A percentile compares a stretch with the other conserved stretches of the same genome.
Conservation (phyloP, 2,329 filamentous ascomycete species). For the Alternaria arborescens region DNA sequence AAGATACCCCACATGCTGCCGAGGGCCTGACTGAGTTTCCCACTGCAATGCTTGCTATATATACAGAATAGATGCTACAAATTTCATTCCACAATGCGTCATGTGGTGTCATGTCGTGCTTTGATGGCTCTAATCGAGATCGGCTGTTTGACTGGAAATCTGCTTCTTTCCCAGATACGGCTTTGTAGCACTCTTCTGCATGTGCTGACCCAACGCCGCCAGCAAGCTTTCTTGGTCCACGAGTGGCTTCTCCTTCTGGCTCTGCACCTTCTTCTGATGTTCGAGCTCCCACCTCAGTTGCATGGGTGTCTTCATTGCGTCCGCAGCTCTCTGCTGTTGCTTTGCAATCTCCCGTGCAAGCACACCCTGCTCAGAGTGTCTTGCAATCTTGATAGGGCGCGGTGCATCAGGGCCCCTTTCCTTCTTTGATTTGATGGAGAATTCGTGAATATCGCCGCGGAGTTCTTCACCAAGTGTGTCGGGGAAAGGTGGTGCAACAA, state of each 20-base stretch:
- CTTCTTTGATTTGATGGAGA: slow-evolving; percentile 70
- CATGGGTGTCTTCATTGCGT: slow-evolving; percentile 47
- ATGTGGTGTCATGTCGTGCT: background rate
- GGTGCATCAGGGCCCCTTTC: slow-evolving; percentile 48
- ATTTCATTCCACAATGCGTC: background rate
- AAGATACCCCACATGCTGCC: slow-evolving; percentile 19
- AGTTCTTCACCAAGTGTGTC: slow-evolving; percentile 82
- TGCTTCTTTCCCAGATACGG: slow-evolving; percentile 21
- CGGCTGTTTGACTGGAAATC: slow-evolving; percentile 10
- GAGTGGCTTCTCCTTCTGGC: slow-evolving; percentile 27
- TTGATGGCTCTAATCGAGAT: slow-evolving; percentile 21
- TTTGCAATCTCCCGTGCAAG: slow-evolving; percentile 41
- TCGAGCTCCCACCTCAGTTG: slow-evolving; percentile 46
- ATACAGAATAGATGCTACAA: slow-evolving; percentile 34
- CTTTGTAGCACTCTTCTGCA: slow-evolving; percentile 38
- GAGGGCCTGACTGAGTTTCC: slow-evolving; percentile 4
- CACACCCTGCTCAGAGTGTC: slow-evolving; percentile 9
- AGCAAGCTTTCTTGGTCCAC: slow-evolving; percentile 49
- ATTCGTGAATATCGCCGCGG: slow-evolving; percentile 67
- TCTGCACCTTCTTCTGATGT: slow-evolving; percentile 34
- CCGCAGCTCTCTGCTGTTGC: slow-evolving; percentile 25
- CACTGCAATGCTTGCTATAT: slow-evolving; percentile 23
- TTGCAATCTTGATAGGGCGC: slow-evolving; percentile 16
- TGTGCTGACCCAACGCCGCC: slow-evolving; percentile 54
- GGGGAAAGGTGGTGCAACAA: slow-evolving; percentile 82